These are phyloP conservation scores for Capsicum pubescens DNA, from an alignment of 257 asterid genomes.

Conservation along the genomic window DNA sequence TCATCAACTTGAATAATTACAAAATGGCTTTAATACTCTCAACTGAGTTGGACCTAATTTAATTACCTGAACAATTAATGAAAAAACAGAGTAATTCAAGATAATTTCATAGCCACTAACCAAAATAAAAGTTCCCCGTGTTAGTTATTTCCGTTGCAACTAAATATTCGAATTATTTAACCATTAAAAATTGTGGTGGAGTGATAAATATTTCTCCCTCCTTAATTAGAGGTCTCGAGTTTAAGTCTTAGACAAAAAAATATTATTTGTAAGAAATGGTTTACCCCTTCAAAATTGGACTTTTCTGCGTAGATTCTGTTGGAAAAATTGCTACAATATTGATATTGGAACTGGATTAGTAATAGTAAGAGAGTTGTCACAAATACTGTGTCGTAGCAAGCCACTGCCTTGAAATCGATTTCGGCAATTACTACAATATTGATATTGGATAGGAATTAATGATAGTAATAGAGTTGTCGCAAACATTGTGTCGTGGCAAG, in stretches of 20 bases:
- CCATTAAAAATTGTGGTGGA: not conserved
- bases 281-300: too few species aligned
- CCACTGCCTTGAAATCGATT: too few species aligned
- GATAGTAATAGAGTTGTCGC: too few species aligned
- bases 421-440: too few species aligned
- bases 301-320: too few species aligned
- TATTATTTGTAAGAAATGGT: too few species aligned
- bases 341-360: too few species aligned
- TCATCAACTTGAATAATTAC: not conserved
- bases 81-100: not conserved
- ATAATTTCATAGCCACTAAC: not conserved
- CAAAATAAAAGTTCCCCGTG: not conserved
- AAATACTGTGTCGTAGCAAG: too few species aligned
- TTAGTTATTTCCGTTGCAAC: not conserved
- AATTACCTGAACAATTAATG: not conserved
- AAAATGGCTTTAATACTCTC: not conserved
- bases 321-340: too few species aligned
- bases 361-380: too few species aligned
- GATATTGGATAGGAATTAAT: too few species aligned
- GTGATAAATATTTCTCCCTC: not conserved
- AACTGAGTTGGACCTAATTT: not conserved
- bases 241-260: accelerated
- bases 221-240: not conserved
- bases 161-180: not conserved
- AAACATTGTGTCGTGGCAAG: too few species aligned